Base-by-base conservation (phyloP, 495 filamentous ascomycete genomes). In the Aspergillus coremiiformis region DNA sequence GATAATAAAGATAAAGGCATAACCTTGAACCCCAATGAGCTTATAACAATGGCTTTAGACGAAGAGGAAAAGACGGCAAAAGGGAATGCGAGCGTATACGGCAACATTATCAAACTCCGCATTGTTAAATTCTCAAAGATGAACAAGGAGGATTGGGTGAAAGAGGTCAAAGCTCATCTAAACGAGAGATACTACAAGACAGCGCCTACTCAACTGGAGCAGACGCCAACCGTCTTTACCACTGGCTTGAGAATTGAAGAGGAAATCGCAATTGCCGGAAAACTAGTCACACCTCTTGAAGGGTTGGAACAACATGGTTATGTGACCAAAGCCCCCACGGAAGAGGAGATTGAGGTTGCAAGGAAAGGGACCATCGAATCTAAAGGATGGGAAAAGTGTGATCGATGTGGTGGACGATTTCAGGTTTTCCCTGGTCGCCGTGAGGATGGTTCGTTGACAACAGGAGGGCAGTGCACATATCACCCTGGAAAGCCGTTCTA, bases 401-500 rank as follows among this genome's bases (percentile, higher is more conserved):
- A 96, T 61, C 84, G 93, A 12, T 99, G 93, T 66, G 75, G 69
- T 20, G 80, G 78, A 19, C 82, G 91, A 23, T 97, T 99, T 61
- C 90, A 96, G 65, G 89, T 95, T 14, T 97, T 94, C 58, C 89
- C 91, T 6, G 89, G 89, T 14, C 84, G 93, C 29, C 78, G 89
- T 43, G 79, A 80, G 49, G 93, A 97, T 58, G 93, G 92, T 1
- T 78, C 83, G 1, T 73, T 96, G 33, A 78, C 92, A 0, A 83
- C 79, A 4, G 85, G 86, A 26, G 90, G 91, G 0, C 60, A 66
- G 17, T 99, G 93, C 69, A 80, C 68, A 0, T 83, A 90, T 64
- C 93, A 98, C 64, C 84, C 78, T 37, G 87, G 82, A 8, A 85
- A 81, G 55, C 58, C 74, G 4, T 72, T 83, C 29, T 78, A 70